Evolutionary conservation across 1,284 basidiomycete species (phyloP), one percentile per base, ranked within the genome.

Genomic region (Stygiomarasmius scandens): DNA sequence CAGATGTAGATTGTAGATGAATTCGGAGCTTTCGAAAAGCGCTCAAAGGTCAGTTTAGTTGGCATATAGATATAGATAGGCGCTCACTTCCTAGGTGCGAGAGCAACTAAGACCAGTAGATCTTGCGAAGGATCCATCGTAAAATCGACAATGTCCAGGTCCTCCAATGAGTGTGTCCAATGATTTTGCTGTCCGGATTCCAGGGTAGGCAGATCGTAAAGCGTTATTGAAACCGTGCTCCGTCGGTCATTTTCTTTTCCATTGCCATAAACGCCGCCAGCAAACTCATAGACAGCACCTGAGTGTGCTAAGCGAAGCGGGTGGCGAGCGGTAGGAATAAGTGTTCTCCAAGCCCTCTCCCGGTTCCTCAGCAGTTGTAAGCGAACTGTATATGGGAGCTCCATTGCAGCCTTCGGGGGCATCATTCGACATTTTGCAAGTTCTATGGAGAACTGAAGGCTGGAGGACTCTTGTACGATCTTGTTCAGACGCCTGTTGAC

Each of bases 41-140:
- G 38, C 6, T 8, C 54, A 16, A 57, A 5, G 3, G 23, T 48
- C n/a, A 34, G 29, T 9, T 54, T 22, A 46, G 60, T 12, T 32
- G 29, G 29, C 6, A 5, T 6, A 32, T 12, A 32, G 25, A 20
- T 46, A 43, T 54, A 34, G n/a, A 49, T 29, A 50, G 50, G 36
- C 50, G 69, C 79, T 58, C 60, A 82, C 81, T 73, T 68, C n/a
- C 68, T 58, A 32, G 72, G 38, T 19, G 38, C 72, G 6, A 76
- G 67, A 5, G 76, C 71, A 19, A 83, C 74, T 10, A 83, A 73
- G 11, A 80, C 75, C 23, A 83, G 68, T 9, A 84, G 64, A 63
- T 83, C 80, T 65, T 83, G 80, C 2, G 73, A 69, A 10, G 79
- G 80, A 67, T 82, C 80, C 74, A 83, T 81, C 0, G 80, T 81